A percentile compares a stretch with the other conserved stretches of the same genome.
Conservation (phyloP, 495 filamentous ascomycete species). For the Diplogelasinospora grovesii region DNA sequence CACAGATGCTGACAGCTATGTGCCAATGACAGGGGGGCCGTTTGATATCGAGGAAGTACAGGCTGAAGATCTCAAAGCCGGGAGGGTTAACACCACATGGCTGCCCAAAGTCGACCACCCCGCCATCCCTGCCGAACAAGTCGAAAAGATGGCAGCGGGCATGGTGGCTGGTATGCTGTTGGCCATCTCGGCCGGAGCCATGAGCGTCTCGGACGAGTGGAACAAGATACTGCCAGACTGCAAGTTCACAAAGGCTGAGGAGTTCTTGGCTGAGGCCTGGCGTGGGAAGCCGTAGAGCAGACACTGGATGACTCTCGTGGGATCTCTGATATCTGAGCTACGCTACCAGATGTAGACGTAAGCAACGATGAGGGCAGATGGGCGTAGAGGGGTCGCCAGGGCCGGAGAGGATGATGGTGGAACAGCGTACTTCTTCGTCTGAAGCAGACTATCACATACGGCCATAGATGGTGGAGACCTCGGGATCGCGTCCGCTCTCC, state of each 20-base stretch:
- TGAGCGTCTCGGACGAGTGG: conserved; percentile 43
- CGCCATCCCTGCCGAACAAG: conserved; percentile 36
- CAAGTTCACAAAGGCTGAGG: conserved; percentile 39
- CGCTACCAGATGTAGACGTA: too few relatives aligned
- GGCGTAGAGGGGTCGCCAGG: too few relatives aligned
- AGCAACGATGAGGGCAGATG: too few relatives aligned
- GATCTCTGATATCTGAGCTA: too few relatives aligned
- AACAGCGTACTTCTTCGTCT: too few relatives aligned
- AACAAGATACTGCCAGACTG: conserved; percentile 49
- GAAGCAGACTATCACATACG: too few relatives aligned
- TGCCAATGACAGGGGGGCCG: conserved; percentile 21
- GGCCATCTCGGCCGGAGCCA: conserved; percentile 31
- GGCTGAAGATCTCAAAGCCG: conserved; percentile 37
- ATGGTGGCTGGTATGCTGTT: conserved; percentile 37
- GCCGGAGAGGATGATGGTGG: too few relatives aligned
- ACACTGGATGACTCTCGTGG: too few relatives aligned
- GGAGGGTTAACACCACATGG: conserved; percentile 42
- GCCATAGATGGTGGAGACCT: too few relatives aligned
- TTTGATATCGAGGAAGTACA: conserved; percentile 42
- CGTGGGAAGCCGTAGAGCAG: conserved; percentile 29
- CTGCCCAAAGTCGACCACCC: conserved; percentile 33
- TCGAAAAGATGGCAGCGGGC: conserved; percentile 22
- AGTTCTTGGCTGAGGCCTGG: conserved; percentile 45
- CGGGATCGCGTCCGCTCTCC: too few relatives aligned
- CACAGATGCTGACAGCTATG: not conserved